Percentiles rank a stretch among this genome's conserved stretches.
These are phyloP conservation scores for Durio zibethinus DNA, from an alignment of 345 rosid genomes.

Conservation along the genomic window DNA sequence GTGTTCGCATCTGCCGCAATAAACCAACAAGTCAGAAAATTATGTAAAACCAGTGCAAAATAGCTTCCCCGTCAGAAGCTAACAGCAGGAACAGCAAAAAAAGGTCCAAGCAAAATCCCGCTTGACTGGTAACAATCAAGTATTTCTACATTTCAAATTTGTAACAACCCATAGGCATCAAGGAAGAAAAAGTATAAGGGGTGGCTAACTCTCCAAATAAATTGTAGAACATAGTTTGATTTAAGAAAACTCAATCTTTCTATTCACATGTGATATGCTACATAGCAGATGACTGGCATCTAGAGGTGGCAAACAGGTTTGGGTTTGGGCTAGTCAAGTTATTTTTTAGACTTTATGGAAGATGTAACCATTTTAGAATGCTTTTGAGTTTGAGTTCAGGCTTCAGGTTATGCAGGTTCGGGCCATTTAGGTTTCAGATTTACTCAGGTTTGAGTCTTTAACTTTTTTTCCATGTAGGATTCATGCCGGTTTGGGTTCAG, in stretches of 20 bases:
- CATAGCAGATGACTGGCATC: background rate
- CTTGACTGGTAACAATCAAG: background rate
- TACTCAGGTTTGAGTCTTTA: too few species aligned
- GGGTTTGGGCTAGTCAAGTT: background rate
- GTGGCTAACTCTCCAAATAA: background rate
- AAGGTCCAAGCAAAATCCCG: background rate
- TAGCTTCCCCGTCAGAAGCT: background rate
- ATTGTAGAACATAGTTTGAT: background rate
- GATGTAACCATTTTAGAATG: background rate
- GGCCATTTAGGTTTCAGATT: too few species aligned
- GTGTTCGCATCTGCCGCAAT: background rate
- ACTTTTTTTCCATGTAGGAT: too few species aligned
- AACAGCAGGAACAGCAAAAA: background rate
- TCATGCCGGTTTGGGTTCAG: too few species aligned
- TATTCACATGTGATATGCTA: background rate
- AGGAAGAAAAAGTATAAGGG: background rate
- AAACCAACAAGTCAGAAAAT: background rate
- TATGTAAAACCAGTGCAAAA: background rate
- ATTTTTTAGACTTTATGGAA: background rate
- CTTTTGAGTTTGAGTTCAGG: too few species aligned
- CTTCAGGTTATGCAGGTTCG: too few species aligned
- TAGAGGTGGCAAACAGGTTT: background rate
- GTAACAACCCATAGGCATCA: background rate
- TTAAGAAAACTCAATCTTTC: background rate
- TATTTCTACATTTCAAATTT: background rate